Evolutionary conservation across 1,284 basidiomycete species (phyloP).

Genomic region (Somion occarium): DNA sequence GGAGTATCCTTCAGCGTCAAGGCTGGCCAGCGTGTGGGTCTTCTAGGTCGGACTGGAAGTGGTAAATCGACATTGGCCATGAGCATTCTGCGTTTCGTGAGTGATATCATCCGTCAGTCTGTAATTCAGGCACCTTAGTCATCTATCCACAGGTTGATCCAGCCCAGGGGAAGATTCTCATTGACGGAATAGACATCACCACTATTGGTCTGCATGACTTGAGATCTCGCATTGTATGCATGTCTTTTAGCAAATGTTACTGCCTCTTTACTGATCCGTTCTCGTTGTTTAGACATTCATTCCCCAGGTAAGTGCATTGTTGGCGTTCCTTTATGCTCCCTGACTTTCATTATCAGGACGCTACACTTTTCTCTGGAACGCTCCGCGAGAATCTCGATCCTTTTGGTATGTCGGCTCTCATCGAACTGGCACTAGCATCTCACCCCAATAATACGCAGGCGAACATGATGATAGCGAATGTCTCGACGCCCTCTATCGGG

Average conservation of each 20-base stretch:
- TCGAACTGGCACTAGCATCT: slow-evolving; percentile 1
- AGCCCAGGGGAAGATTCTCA: slow-evolving; percentile 67
- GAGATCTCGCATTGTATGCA: slow-evolving; percentile 63
- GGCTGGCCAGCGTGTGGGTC: slow-evolving; percentile 64
- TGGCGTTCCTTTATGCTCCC: background rate
- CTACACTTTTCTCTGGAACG: slow-evolving; percentile 83
- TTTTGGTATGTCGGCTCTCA: slow-evolving; percentile 42
- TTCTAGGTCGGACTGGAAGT: slow-evolving; percentile 73
- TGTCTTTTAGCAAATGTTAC: background rate
- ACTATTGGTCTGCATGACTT: slow-evolving; percentile 85
- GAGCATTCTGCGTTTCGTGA: slow-evolving; percentile 80
- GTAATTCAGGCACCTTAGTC: slow-evolving; percentile 3
- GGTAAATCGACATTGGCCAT: slow-evolving; percentile 86
- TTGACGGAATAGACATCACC: slow-evolving; percentile 89
- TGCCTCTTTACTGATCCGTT: too few relatives aligned
- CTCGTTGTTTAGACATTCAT: slow-evolving; percentile 61
- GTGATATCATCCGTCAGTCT: slow-evolving; percentile 20
- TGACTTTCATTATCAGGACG: slow-evolving; percentile 58
- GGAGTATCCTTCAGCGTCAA: slow-evolving; percentile 64
- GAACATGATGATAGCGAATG: slow-evolving; percentile 82
- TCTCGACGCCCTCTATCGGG: slow-evolving; percentile 59
- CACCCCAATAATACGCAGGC: slow-evolving; percentile 30
- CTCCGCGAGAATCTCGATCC: slow-evolving; percentile 87
- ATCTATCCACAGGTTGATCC: slow-evolving; percentile 61
- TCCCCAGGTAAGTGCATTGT: slow-evolving; percentile 63